phyloP scores from a whole-genome alignment of 352 stramenopile genomes.

The Peronospora farinosa region DNA sequence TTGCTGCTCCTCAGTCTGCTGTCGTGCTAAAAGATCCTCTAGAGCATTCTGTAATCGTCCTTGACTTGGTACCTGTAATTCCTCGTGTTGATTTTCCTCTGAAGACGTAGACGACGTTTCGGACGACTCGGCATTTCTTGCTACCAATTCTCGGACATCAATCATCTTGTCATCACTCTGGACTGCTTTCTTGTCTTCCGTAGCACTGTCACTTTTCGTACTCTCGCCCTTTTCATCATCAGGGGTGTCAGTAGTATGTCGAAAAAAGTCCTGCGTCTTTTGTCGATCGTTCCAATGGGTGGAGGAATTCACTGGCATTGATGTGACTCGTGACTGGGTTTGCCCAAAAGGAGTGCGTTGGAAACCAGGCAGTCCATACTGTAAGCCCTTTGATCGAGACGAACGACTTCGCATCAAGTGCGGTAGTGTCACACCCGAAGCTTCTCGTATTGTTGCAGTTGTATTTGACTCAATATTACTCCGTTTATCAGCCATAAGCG shows the following conservation, averaged over 20 bases:
- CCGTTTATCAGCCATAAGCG: constrained; percentile 40
- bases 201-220: not conserved
- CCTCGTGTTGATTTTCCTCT: constrained; percentile 24
- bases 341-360: constrained; percentile 23
- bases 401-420: constrained; percentile 19
- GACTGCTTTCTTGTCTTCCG: constrained; percentile 20
- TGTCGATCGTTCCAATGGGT: constrained; percentile 39
- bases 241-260: constrained; percentile 30
- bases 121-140: constrained; percentile 24
- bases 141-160: constrained; percentile 49
- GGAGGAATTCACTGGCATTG: not conserved
- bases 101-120: constrained; percentile 32
- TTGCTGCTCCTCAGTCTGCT: constrained; percentile 19
- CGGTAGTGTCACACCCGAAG: constrained; percentile 15
- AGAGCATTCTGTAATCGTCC: constrained; percentile 19
- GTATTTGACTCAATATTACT: not conserved
- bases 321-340: constrained; percentile 5
- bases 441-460: not conserved
- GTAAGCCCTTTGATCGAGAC: constrained; percentile 18
- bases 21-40: constrained; percentile 18
- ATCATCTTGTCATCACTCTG: constrained; percentile 52
- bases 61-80: constrained; percentile 6
- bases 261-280: constrained; percentile 55
- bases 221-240: not conserved
- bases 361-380: constrained; percentile 30